A percentile compares a stretch with the other conserved stretches of the same genome.
These are phyloP conservation scores for Leptodermis oblonga DNA, from an alignment of 257 asterid genomes.

Conservation along the genomic window DNA sequence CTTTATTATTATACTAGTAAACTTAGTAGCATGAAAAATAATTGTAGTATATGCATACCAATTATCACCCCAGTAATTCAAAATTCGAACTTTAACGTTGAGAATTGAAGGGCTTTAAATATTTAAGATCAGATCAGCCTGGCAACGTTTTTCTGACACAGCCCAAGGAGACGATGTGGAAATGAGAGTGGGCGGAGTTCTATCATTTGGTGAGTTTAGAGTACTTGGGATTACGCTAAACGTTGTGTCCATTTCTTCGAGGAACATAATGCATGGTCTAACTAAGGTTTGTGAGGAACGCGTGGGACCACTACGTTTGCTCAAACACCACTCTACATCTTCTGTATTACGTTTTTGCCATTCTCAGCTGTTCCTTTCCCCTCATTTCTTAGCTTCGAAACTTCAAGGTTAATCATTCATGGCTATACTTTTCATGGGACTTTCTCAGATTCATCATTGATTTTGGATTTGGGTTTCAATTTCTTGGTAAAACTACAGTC, in stretches of 20 bases:
- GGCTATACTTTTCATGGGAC: neutral
- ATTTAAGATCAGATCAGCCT: conserved; percentile 16
- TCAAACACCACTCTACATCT: conserved; percentile 6
- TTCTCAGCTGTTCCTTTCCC: neutral
- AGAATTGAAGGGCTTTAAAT: conserved; percentile 4
- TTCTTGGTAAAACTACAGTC: too few species aligned
- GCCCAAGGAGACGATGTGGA: neutral
- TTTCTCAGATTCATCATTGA: neutral
- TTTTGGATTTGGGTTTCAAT: too few species aligned
- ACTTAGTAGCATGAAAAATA: neutral
- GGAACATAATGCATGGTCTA: conserved; percentile 34
- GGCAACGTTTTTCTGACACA: neutral
- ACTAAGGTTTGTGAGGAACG: neutral
- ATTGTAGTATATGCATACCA: neutral
- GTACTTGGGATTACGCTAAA: conserved; percentile 29
- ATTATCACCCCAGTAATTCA: neutral
- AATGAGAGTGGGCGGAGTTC: neutral
- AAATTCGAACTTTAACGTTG: neutral
- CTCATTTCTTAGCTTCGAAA: neutral
- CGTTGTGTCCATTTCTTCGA: conserved; percentile 36
- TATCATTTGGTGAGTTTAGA: neutral
- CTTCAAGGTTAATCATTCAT: neutral
- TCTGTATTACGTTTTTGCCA: conserved; percentile 21
- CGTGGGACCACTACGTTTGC: conserved; percentile 7
- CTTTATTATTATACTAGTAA: neutral